Base-by-base conservation (phyloP, 768 basidiomycete species). In the Trametes meyenii region DNA sequence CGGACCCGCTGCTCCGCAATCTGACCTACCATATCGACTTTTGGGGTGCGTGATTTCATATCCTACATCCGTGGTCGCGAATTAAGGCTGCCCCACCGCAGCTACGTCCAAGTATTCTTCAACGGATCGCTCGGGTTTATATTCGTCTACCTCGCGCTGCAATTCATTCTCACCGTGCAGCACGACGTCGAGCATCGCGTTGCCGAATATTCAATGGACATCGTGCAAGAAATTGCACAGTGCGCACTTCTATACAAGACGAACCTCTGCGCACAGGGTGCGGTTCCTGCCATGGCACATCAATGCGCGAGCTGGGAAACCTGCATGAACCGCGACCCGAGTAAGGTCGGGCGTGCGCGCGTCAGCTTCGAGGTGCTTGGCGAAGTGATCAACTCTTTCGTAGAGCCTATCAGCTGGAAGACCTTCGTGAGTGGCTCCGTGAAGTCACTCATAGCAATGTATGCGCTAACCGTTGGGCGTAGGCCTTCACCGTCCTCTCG, bases 401-500 rank as follows among this genome's bases (percentile, higher is more conserved):
- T 98, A 14, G 96, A 99, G 71, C 90, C 91, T 50, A 96, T 99
- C 75, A 94, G 90, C 73, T 98, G 95, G 94, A 97, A 96, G 78
- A 95, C 95, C 13, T 77, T 98, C 74, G 96, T 93, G 64, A 75
- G 90, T 69, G 6, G 21, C 54, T 43, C 16, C 44, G 46, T 50
- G 23, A n/a, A 11, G 16, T 33, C 2, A 17, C 2, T n/a, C 13
- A 23, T 6, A 8, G 10, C 10, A 7, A 11, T 53, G 2, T 21
- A 21, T 0, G 12, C 35, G 21, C n/a, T 51, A 1, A 38, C n/a
- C 7, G 7, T 3, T 38, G 6, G 13, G 19, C 19, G 38, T 60
- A 92, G 90, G 78, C 80, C 24, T 92, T 92, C 76, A 85, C 87
- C 26, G 72, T 93, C 74, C 85, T 87, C 62, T 91, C 90, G 58